These are phyloP conservation scores for Leucaena leucocephala DNA, from an alignment of 306 rosid species.

Conservation along the genomic window DNA sequence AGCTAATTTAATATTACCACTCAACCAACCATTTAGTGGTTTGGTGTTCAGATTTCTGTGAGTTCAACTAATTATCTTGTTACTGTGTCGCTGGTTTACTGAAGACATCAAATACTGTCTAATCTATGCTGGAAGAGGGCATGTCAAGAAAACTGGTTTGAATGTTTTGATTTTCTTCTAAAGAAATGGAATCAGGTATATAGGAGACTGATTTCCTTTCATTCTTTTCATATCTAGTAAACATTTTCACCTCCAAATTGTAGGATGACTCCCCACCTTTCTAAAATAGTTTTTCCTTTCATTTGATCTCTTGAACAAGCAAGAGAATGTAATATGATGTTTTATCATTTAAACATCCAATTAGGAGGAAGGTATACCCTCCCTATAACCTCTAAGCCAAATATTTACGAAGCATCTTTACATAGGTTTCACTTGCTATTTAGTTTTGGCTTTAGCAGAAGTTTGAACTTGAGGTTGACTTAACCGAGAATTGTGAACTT, in stretches of 20 bases:
- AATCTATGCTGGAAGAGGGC: slow-evolving; percentile 15
- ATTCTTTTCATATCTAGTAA: background rate
- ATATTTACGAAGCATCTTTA: background rate
- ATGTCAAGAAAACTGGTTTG: slow-evolving; percentile 5
- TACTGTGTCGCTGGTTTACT: slow-evolving; percentile 12
- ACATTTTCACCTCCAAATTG: slow-evolving; percentile 8
- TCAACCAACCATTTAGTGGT: slow-evolving; percentile 14
- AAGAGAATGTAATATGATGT: background rate
- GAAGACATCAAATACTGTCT: slow-evolving; percentile 11
- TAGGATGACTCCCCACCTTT: background rate
- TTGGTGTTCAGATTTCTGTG: slow-evolving; percentile 5
- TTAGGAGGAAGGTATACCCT: background rate
- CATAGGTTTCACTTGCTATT: background rate
- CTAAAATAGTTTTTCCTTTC: background rate
- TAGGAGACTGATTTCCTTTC: background rate
- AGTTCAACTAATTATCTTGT: slow-evolving; percentile 17
- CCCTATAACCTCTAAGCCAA: background rate
- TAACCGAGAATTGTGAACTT: background rate
- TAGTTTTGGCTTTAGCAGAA: background rate
- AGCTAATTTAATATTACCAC: background rate
- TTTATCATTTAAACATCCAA: background rate
- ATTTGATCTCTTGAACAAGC: background rate
- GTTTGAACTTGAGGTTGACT: background rate
- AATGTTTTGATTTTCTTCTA: slow-evolving; percentile 8
- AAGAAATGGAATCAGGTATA: background rate